A percentile compares a stretch with the other conserved stretches of the same genome.
Evolutionary conservation across 371 early-diverging fungal genomes (phyloP).

Genomic region (Vairimorpha necatrix): DNA sequence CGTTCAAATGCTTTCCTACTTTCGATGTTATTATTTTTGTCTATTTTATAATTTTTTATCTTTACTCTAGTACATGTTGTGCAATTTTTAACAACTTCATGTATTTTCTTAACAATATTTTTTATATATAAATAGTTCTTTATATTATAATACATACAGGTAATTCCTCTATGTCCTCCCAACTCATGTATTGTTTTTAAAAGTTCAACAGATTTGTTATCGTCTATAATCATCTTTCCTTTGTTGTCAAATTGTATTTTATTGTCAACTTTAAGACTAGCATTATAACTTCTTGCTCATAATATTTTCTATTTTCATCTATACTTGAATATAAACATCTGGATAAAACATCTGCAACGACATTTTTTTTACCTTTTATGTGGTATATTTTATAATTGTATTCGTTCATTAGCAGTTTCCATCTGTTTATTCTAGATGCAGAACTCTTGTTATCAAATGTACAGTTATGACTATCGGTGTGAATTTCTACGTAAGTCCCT

Average conservation of each 20-base stretch:
- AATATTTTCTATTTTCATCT: neutral
- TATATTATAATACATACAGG: neutral
- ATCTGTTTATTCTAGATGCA: conserved; percentile 24
- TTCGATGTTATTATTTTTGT: neutral
- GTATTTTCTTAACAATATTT: too few species aligned
- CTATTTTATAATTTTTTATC: neutral
- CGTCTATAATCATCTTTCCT: neutral
- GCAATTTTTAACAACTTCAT: neutral
- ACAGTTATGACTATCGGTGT: conserved; percentile 53
- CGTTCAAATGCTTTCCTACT: neutral
- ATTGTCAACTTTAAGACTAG: neutral
- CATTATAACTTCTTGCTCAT: neutral
- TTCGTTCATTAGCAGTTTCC: conserved; percentile 16
- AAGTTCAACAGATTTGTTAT: neutral
- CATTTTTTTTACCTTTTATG: conserved; percentile 20
- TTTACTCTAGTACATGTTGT: neutral
- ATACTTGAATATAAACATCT: too few species aligned
- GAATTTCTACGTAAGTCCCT: conserved; percentile 32
- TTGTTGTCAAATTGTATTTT: neutral
- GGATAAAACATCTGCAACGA: conserved; percentile 40
- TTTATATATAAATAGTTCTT: too few species aligned
- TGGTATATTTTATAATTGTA: conserved; percentile 22
- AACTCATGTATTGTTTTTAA: neutral
- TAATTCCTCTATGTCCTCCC: neutral
- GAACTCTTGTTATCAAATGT: neutral